Evolutionary conservation across 768 basidiomycete species (phyloP).

Genomic region (Trametes villosa): DNA sequence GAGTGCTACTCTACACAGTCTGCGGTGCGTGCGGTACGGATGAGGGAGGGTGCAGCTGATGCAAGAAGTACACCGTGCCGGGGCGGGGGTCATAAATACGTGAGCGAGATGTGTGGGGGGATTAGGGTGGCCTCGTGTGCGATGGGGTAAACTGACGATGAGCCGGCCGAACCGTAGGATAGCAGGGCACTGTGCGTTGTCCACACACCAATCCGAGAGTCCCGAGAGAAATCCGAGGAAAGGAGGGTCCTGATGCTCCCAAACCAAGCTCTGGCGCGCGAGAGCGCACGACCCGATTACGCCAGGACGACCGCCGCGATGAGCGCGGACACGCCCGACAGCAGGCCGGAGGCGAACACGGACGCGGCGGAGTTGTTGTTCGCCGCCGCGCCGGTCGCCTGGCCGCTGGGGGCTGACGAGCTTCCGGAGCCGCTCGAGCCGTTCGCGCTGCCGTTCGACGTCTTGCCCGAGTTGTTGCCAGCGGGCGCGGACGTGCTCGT

Average conservation of each 20-base stretch:
- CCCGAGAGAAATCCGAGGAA: neutral
- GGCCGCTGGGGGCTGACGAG: neutral
- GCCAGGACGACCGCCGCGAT: constrained; percentile 17
- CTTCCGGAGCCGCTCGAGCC: neutral
- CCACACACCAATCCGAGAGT: constrained; percentile 2
- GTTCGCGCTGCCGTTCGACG: neutral
- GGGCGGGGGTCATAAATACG: constrained; percentile 4
- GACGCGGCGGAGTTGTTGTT: constrained; percentile 11
- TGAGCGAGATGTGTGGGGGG: neutral
- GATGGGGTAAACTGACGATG: neutral
- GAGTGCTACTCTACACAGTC: constrained; percentile 2
- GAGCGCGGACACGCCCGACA: constrained; percentile 8
- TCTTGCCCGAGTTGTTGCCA: neutral
- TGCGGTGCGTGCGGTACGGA: neutral
- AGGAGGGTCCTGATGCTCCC: neutral
- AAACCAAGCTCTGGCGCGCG: neutral
- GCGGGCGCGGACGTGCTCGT: neutral
- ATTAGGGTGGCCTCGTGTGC: constrained; percentile 1
- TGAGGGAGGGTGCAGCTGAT: neutral
- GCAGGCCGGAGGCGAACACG: constrained; percentile 1
- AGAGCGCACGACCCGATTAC: neutral
- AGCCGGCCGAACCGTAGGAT: neutral
- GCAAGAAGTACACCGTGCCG: neutral
- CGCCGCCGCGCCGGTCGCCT: neutral
- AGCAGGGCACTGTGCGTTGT: constrained; percentile 16